phyloP scores from a whole-genome alignment of 2,329 filamentous ascomycete genomes.

The Ophiostoma sp. region DNA sequence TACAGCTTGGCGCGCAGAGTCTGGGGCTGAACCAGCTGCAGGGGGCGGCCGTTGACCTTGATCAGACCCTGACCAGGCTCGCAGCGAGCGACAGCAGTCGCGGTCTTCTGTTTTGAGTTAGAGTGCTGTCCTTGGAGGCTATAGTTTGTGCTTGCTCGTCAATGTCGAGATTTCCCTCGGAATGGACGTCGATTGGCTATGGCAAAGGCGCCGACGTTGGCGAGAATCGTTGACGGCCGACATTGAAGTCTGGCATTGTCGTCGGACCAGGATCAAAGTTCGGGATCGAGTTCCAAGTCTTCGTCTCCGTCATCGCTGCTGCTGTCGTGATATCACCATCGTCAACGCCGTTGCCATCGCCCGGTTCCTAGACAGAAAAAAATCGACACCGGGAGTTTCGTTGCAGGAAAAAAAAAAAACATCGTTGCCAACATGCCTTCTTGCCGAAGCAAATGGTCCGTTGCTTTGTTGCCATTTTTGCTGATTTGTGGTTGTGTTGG shows the following conservation, averaged over 20 bases:
- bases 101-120: slow-evolving; percentile 56
- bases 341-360: neutral
- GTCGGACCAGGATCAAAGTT: neutral
- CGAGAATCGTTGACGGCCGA: neutral
- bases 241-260: neutral
- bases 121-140: neutral
- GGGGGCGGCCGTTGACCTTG: slow-evolving; percentile 97
- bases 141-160: neutral
- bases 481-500: slow-evolving; percentile 26
- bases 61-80: slow-evolving; percentile 66
- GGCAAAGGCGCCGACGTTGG: neutral
- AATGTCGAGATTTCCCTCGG: neutral
- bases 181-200: neutral
- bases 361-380: neutral
- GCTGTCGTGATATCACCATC: slow-evolving; percentile 4
- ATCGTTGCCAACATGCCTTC: slow-evolving; percentile 43
- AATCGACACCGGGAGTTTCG: neutral
- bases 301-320: neutral
- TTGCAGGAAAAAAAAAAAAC: neutral
- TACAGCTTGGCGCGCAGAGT: slow-evolving; percentile 61
- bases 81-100: slow-evolving; percentile 86
- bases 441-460: slow-evolving; percentile 99
- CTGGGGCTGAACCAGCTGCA: slow-evolving; percentile 38
- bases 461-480: slow-evolving; percentile 71
- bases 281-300: neutral